Conservation (phyloP, 768 basidiomycete genomes). For the Hericium rajendrae region DNA sequence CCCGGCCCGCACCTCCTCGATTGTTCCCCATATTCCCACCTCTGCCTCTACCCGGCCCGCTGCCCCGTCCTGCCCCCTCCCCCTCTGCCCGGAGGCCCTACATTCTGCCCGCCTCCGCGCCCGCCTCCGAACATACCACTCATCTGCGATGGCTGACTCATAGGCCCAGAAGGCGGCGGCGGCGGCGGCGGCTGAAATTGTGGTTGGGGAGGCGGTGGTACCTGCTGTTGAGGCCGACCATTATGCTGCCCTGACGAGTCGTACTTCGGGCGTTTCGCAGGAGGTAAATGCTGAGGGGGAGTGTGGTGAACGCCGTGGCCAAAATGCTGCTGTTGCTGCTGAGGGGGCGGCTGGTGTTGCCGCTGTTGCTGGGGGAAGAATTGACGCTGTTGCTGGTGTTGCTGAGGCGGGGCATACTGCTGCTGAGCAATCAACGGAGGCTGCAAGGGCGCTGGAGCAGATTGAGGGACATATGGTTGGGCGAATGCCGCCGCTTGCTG, state of each 20-base stretch:
- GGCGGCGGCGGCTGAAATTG: slow-evolving; percentile 56
- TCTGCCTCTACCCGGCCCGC: slow-evolving; percentile 30
- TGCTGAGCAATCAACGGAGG: slow-evolving; percentile 35
- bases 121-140: slow-evolving; percentile 21
- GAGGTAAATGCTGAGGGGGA: slow-evolving; percentile 76
- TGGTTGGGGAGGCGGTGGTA: slow-evolving; percentile 48
- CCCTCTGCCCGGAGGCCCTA: slow-evolving; percentile 29
- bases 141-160: slow-evolving; percentile 28
- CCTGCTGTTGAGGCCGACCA: slow-evolving; percentile 51
- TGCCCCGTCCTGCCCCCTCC: slow-evolving; percentile 34
- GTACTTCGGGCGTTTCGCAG: slow-evolving; percentile 85
- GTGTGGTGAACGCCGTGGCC: slow-evolving; percentile 36
- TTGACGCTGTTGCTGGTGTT: slow-evolving; percentile 35
- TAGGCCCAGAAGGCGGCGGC: slow-evolving; percentile 27
- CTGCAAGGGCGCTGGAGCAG: slow-evolving; percentile 41
- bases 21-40: slow-evolving; percentile 42
- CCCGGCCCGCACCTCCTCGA: slow-evolving; percentile 25
- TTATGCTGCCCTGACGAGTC: slow-evolving; percentile 30
- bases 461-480: slow-evolving; percentile 59
- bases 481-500: slow-evolving; percentile 46
- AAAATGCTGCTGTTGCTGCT: slow-evolving; percentile 23
- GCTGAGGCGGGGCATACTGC: slow-evolving; percentile 18
- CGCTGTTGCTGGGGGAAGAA: slow-evolving; percentile 33
- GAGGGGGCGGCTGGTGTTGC: slow-evolving; percentile 34
- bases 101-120: slow-evolving; percentile 31